Evolutionary conservation across 2,329 filamentous ascomycete genomes (phyloP).

Genomic region (Aspergillus proliferans): DNA sequence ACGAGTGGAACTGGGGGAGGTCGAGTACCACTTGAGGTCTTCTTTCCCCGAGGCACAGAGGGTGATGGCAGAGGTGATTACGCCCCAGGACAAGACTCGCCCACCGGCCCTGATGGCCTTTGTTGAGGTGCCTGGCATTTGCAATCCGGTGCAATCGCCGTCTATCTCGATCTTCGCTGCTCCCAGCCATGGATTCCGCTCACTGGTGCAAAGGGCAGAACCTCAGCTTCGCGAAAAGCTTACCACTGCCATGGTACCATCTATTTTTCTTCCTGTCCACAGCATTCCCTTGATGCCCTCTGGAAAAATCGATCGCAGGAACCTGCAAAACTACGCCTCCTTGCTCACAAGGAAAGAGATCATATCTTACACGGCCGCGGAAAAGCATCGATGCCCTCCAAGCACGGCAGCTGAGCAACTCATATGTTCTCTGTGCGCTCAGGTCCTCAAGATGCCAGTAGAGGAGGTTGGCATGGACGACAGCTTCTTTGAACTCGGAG

Average conservation of each 20-base stretch:
- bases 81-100: not conserved
- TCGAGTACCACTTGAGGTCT: conserved; percentile 2
- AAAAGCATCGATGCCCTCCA: not conserved
- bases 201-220: not conserved
- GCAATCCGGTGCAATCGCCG: not conserved
- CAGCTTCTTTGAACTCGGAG: conserved; percentile 25
- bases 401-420: not conserved
- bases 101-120: not conserved
- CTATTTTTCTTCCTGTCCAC: not conserved
- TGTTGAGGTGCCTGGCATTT: not conserved
- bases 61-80: not conserved
- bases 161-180: not conserved
- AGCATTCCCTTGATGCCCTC: conserved; percentile 3
- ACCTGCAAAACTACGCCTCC: not conserved
- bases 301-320: conserved; percentile 4
- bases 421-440: not conserved
- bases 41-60: not conserved
- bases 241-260: conserved; percentile 5
- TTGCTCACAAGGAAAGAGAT: not conserved
- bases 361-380: not conserved
- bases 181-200: not conserved
- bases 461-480: conserved; percentile 5
- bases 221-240: conserved; percentile 1
- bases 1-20: conserved; percentile 4
- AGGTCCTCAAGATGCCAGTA: not conserved